These are phyloP conservation scores for Schizophyllum commune DNA, from an alignment of 1,284 basidiomycete genomes.

Conservation along the genomic window DNA sequence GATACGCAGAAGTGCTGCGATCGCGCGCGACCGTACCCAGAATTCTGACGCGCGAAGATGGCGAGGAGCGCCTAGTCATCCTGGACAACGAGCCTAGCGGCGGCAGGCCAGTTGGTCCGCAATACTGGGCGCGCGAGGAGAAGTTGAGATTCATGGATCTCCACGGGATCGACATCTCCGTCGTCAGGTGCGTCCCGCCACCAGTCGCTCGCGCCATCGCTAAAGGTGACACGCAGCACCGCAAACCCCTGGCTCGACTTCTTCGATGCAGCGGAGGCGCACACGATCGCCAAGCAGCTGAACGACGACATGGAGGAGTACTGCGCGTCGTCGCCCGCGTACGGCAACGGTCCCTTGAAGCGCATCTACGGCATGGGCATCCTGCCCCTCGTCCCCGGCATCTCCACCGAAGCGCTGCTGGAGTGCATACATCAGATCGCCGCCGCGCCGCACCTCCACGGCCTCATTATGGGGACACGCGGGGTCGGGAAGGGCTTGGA, in stretches of 20 bases:
- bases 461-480: conserved; percentile 75
- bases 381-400: conserved; percentile 68
- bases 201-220: neutral
- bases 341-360: conserved; percentile 33
- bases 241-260: conserved; percentile 91
- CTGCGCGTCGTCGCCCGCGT: conserved; percentile 56
- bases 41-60: conserved; percentile 44
- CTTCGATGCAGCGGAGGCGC: conserved; percentile 60
- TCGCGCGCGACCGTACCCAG: conserved; percentile 55
- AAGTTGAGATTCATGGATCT: conserved; percentile 74
- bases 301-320: conserved; percentile 74
- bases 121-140: conserved; percentile 78
- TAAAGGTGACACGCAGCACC: conserved; percentile 31
- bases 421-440: conserved; percentile 58
- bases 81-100: conserved; percentile 70
- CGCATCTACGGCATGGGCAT: conserved; percentile 80
- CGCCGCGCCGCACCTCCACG: conserved; percentile 60
- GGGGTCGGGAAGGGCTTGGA: conserved; percentile 77
- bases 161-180: conserved; percentile 65
- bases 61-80: conserved; percentile 66
- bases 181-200: conserved; percentile 42
- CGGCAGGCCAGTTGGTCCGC: conserved; percentile 48
- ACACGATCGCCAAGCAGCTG: conserved; percentile 54
- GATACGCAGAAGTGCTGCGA: conserved; percentile 60
- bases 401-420: conserved; percentile 47